Evolutionary conservation across 2,329 filamentous ascomycete genomes (phyloP).

Genomic region (Kalmusia sp.): DNA sequence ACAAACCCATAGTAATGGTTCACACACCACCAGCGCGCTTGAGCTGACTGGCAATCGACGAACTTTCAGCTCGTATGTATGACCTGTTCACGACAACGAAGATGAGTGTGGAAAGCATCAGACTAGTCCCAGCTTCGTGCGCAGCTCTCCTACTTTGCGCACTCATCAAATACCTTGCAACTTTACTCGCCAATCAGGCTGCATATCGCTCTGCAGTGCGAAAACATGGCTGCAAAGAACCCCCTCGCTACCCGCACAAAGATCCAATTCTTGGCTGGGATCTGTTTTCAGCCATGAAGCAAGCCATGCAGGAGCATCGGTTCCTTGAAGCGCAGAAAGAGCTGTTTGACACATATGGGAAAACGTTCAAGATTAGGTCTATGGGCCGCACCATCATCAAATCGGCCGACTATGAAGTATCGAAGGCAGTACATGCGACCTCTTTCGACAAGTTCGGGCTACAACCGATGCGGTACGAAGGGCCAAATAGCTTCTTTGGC

Average conservation of each 20-base stretch:
- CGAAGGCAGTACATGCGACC: conserved; percentile 9
- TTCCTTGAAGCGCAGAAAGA: conserved; percentile 4
- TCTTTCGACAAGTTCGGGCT: conserved; percentile 14
- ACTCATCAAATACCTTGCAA: too few species aligned
- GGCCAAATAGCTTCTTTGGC: conserved; percentile 14
- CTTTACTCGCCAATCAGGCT: too few species aligned
- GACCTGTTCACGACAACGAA: too few species aligned
- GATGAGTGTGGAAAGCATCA: too few species aligned
- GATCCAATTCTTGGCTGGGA: conserved; percentile 28
- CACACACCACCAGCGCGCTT: too few species aligned
- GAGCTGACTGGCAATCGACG: too few species aligned
- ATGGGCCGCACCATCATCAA: conserved; percentile 12
- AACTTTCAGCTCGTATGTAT: too few species aligned
- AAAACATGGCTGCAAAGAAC: conserved; percentile 17
- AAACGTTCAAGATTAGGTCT: conserved; percentile 12
- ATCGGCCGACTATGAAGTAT: conserved; percentile 12
- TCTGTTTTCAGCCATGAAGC: conserved; percentile 20
- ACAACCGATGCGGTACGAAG: conserved; percentile 10
- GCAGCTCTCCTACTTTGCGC: too few species aligned
- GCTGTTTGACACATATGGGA: conserved; percentile 1
- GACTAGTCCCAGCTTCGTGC: too few species aligned
- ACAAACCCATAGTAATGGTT: too few species aligned
- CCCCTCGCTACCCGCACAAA: conserved; percentile 23
- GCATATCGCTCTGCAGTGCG: too few species aligned
- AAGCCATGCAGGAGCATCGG: conserved; percentile 13